Percentiles rank a stretch among this genome's conserved stretches.
Evolutionary conservation across 169 alveolate genomes (phyloP).

Genomic region (Eimeria tenella): DNA sequence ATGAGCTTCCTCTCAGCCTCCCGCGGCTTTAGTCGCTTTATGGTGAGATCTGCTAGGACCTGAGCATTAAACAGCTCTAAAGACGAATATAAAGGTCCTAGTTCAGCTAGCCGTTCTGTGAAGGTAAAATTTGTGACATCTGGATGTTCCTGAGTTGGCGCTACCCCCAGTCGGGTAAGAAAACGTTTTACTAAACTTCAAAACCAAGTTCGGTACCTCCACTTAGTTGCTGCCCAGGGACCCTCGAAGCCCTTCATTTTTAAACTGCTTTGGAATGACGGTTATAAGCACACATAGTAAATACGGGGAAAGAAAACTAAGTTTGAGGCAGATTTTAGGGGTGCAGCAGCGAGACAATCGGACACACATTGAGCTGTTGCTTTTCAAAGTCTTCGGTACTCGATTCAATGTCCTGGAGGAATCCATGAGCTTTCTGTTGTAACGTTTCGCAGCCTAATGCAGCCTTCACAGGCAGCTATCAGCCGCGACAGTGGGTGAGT

Average conservation of each 20-base stretch:
- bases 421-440: too few relatives aligned
- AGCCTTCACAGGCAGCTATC: too few relatives aligned
- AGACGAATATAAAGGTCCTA: neutral
- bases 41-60: conserved; percentile 4
- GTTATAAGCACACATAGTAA: neutral
- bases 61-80: neutral
- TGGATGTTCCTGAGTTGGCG: neutral
- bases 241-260: neutral
- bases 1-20: neutral
- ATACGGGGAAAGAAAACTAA: neutral
- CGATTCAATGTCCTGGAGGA: too few relatives aligned
- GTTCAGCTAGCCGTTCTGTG: neutral
- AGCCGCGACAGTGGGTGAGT: too few relatives aligned
- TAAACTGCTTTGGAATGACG: neutral
- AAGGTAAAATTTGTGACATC: neutral
- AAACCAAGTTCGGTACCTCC: neutral
- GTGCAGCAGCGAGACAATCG: neutral
- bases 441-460: too few relatives aligned
- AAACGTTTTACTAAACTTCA: neutral
- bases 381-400: neutral
- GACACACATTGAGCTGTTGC: neutral
- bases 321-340: neutral
- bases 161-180: neutral
- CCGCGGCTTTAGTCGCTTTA: neutral
- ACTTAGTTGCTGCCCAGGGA: neutral